Conservation (phyloP, 768 basidiomycete species). For the Trametes cinnabarina region DNA sequence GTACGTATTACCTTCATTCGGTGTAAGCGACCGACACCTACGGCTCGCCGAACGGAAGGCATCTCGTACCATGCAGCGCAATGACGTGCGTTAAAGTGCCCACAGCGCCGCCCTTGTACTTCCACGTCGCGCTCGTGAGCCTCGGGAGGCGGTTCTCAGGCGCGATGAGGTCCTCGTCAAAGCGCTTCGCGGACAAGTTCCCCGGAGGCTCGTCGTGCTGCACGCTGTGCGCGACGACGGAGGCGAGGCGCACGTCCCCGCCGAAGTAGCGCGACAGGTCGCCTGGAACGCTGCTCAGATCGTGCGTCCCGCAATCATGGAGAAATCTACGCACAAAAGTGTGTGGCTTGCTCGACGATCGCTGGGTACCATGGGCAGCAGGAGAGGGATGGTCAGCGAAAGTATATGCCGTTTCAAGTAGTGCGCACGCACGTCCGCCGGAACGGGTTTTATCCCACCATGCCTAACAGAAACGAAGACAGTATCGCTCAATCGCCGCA, state of each 20-base stretch:
- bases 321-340: conserved; percentile 33
- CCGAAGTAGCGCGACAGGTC: conserved; percentile 50
- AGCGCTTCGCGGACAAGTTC: conserved; percentile 39
- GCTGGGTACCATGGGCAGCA: conserved; percentile 12
- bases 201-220: conserved; percentile 45
- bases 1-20: conserved; percentile 33
- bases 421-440: conserved; percentile 27
- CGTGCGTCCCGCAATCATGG: neutral
- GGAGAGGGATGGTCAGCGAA: neutral
- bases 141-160: conserved; percentile 47
- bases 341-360: conserved; percentile 42
- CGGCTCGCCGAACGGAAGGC: neutral
- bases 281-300: conserved; percentile 4
- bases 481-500: neutral
- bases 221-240: conserved; percentile 39
- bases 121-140: conserved; percentile 49
- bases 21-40: neutral
- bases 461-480: neutral
- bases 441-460: conserved; percentile 29
- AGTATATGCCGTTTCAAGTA: too few species aligned
- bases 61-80: conserved; percentile 42
- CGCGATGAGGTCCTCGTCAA: conserved; percentile 43
- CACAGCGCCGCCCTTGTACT: conserved; percentile 39
- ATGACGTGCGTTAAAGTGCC: conserved; percentile 49
- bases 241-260: conserved; percentile 38